Percentiles rank a stretch among this genome's conserved stretches.
These are phyloP conservation scores for Ophiostoma triangulosporum DNA, from an alignment of 2,329 filamentous ascomycete species.

Conservation along the genomic window DNA sequence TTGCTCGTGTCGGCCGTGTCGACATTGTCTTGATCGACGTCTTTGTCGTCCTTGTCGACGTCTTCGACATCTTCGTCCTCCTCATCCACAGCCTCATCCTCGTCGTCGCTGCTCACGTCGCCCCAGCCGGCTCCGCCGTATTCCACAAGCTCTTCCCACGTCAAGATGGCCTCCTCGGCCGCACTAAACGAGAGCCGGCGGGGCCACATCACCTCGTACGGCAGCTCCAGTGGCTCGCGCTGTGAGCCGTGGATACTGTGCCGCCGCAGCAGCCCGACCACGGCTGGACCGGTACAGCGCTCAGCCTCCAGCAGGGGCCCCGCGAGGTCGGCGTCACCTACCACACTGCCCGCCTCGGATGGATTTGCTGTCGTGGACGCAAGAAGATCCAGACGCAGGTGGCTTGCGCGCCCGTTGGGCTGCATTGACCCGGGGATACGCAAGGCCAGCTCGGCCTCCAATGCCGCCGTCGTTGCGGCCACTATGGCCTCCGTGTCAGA, in stretches of 20 bases:
- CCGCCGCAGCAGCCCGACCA: constrained; percentile 44
- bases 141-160: constrained; percentile 45
- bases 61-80: background rate
- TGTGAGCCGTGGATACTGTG: constrained; percentile 37
- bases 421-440: background rate
- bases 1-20: constrained; percentile 15
- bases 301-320: constrained; percentile 37
- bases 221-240: background rate
- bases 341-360: constrained; percentile 45
- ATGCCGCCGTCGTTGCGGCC: constrained; percentile 3
- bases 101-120: background rate
- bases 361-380: constrained; percentile 28
- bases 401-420: constrained; percentile 20
- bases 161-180: constrained; percentile 59
- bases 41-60: constrained; percentile 14
- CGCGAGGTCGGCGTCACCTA: constrained; percentile 32
- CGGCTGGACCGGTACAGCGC: constrained; percentile 23
- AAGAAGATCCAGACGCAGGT: constrained; percentile 29
- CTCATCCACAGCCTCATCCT: constrained; percentile 14
- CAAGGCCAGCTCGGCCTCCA: constrained; percentile 2
- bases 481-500: constrained; percentile 8
- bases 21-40: constrained; percentile 14
- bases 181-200: constrained; percentile 63
- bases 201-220: constrained; percentile 36
- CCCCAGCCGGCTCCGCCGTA: constrained; percentile 2